A percentile compares a stretch with the other conserved stretches of the same genome.
phyloP scores from a whole-genome alignment of 129 eudicot species.

The Tanacetum coccineum region DNA sequence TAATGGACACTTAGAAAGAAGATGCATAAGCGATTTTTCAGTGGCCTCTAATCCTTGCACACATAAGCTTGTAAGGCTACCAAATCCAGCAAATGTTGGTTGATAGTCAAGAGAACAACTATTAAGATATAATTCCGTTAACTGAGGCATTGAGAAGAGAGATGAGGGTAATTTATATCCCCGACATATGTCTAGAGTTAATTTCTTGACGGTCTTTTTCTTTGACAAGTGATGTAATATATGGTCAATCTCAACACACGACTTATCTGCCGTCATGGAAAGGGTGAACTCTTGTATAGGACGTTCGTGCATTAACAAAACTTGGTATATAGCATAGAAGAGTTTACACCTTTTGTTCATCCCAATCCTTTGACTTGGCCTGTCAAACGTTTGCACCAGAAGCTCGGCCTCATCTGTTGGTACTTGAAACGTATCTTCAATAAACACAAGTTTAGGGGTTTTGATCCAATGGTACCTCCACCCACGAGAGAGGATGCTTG shows the following conservation, averaged over 20 bases:
- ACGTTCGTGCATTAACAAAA: slow-evolving; percentile 17
- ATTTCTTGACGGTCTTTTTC: slow-evolving; percentile 15
- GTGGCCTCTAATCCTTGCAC: background rate
- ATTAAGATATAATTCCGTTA: slow-evolving; percentile 12
- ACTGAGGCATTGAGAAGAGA: background rate
- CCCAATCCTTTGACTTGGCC: slow-evolving; percentile 1
- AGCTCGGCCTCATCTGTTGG: background rate
- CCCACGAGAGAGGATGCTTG: slow-evolving; percentile 20
- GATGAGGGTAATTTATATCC: background rate
- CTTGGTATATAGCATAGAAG: slow-evolving; percentile 18
- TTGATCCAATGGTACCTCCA: slow-evolving; percentile 25
- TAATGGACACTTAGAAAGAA: slow-evolving; percentile 19
- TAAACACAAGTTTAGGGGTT: slow-evolving; percentile 18
- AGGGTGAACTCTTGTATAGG: slow-evolving; percentile 17
- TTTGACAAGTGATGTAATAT: slow-evolving; percentile 16
- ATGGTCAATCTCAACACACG: slow-evolving; percentile 25
- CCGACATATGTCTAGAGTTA: slow-evolving; percentile 2
- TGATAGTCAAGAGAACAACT: slow-evolving; percentile 12
- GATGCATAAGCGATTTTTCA: slow-evolving; percentile 12
- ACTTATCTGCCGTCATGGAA: background rate
- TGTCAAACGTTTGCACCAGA: background rate
- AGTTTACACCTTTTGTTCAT: slow-evolving; percentile 10
- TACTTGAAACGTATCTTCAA: slow-evolving; percentile 4
- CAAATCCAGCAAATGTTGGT: slow-evolving; percentile 12
- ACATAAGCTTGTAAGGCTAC: slow-evolving; percentile 20